Percentiles rank a stretch among this genome's conserved stretches.
Conservation (phyloP, 805 yeast genomes). For the Priceomyces melissophilus region DNA sequence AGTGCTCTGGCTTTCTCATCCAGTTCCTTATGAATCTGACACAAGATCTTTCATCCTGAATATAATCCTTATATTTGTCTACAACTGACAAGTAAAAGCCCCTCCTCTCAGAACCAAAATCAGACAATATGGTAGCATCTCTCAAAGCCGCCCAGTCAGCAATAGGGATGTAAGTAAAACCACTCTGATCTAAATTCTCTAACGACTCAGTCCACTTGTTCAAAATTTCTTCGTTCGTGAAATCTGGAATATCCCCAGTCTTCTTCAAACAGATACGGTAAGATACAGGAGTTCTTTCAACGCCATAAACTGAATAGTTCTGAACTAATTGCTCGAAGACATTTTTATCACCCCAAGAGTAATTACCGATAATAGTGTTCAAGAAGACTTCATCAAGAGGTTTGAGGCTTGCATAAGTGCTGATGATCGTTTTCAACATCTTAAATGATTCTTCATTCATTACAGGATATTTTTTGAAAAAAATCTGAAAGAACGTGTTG, state of each 20-base stretch:
- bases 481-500: slow-evolving; percentile 63
- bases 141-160: slow-evolving; percentile 85
- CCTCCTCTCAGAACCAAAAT: slow-evolving; percentile 42
- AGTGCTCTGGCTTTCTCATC: slow-evolving; percentile 24
- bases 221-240: slow-evolving; percentile 49
- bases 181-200: slow-evolving; percentile 45
- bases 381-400: slow-evolving; percentile 77
- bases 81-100: slow-evolving; percentile 54
- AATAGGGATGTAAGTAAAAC: slow-evolving; percentile 64
- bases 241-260: slow-evolving; percentile 58
- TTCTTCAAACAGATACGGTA: slow-evolving; percentile 72
- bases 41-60: slow-evolving; percentile 35
- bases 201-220: slow-evolving; percentile 54
- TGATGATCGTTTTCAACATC: slow-evolving; percentile 54
- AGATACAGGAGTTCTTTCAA: slow-evolving; percentile 64
- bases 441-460: slow-evolving; percentile 53
- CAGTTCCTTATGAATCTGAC: slow-evolving; percentile 27
- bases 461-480: slow-evolving; percentile 56
- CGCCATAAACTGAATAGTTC: slow-evolving; percentile 55
- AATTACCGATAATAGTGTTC: slow-evolving; percentile 68
- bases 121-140: slow-evolving; percentile 63
- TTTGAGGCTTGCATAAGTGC: slow-evolving; percentile 52
- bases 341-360: slow-evolving; percentile 63
- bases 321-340: slow-evolving; percentile 62
- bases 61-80: slow-evolving; percentile 42